Evolutionary conservation across 306 rosid genomes (phyloP).

Genomic region (Quercus ilex): DNA sequence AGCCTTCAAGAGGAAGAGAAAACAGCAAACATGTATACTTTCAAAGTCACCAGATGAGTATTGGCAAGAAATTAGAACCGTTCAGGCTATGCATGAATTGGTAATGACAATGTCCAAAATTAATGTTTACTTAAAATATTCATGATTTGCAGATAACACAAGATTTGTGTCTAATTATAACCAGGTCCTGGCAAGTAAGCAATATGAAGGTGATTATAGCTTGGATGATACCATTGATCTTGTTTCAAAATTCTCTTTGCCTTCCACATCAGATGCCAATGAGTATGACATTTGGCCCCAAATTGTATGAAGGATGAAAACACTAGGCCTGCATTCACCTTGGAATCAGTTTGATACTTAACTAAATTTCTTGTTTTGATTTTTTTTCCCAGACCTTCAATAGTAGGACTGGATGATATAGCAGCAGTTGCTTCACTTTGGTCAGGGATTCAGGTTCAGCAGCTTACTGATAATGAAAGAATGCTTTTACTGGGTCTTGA

Average conservation of each 20-base stretch:
- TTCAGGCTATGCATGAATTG: constrained; percentile 72
- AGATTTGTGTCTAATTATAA: constrained; percentile 22
- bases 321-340: constrained; percentile 6
- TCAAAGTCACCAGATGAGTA: constrained; percentile 64
- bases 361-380: constrained; percentile 22
- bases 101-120: constrained; percentile 38
- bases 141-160: constrained; percentile 10
- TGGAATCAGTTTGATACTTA: constrained; percentile 22
- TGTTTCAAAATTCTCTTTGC: constrained; percentile 43
- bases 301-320: constrained; percentile 16
- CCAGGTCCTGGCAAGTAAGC: constrained; percentile 56
- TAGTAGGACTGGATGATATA: constrained; percentile 63
- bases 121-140: background rate
- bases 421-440: constrained; percentile 76
- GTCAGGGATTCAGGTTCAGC: constrained; percentile 85
- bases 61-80: constrained; percentile 81
- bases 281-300: constrained; percentile 52
- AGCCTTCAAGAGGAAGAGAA: constrained; percentile 61
- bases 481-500: constrained; percentile 54
- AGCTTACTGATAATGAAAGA: constrained; percentile 74
- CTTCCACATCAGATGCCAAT: constrained; percentile 37
- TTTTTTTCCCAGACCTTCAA: constrained; percentile 43
- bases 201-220: constrained; percentile 43
- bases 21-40: constrained; percentile 51
- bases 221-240: constrained; percentile 41